Base-by-base conservation (phyloP, 768 basidiomycete species). In the Boletus fagicola region DNA sequence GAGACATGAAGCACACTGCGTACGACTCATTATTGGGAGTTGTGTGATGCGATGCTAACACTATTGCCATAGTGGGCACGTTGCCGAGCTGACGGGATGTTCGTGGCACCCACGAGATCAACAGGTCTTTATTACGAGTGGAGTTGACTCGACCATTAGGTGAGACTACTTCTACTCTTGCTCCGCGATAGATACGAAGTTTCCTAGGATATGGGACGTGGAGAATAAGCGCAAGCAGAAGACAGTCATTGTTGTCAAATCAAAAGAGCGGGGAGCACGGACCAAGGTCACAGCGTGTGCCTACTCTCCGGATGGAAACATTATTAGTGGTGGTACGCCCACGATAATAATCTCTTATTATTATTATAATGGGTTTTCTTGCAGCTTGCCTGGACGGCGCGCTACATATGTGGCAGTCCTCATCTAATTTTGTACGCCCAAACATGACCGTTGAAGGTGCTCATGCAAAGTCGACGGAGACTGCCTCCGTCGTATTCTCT, bases 1-100 rank as follows among this genome's bases (percentile, higher is more conserved):
- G 97, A 54, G 97, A 99, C 75, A 95, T 99, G 92, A 93, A 93
- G 74, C 88, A 98, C 69, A 99, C 97, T n/a, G 82, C 88, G 96
- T 96, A 65, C 62, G 94, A 77, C 49, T 56, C 30, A 10, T 59
- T 62, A 47, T 51, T 28, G 47, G 43, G 59, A 20, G 49, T 61
- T n/a, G 33, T 36, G 26, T 50, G 40, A 53, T 39, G 54, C 43
- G 12, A 43, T 26, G 18, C 54, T 68, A 20, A 61, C 53, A n/a
- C 12, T 26, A 26, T 49, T 24, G 16, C 30, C 57, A 20, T 57
- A 98, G 95, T 30, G 97, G 97, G 2, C 97, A 99, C 75, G 95
- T 98, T 42, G 87, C 88, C 22, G 95, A 98, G 71, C 66, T 98
- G 61, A 88, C 90, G 16, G 80, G 84, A n/a, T 93, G 94, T 59